Conservation (phyloP, 2,329 filamentous ascomycete species). For the Chlorencoelia australis region DNA sequence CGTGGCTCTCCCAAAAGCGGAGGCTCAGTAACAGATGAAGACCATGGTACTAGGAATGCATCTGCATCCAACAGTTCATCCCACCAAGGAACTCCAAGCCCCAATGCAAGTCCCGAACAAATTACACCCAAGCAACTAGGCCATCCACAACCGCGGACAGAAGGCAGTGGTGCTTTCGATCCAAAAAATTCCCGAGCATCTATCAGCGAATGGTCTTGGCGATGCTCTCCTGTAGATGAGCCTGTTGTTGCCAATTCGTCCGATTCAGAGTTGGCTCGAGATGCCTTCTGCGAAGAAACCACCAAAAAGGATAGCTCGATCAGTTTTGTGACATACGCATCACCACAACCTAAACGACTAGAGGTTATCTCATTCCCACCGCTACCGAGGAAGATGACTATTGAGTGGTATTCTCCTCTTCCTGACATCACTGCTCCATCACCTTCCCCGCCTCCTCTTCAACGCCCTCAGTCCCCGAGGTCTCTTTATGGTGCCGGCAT, state of each 20-base stretch:
- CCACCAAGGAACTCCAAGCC: background rate
- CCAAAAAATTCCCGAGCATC: conserved; percentile 15
- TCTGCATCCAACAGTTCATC: background rate
- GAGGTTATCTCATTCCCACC: conserved; percentile 20
- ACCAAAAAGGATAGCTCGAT: no score
- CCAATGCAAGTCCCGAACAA: background rate
- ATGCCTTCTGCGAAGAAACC: no score
- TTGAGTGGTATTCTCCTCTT: conserved; percentile 21
- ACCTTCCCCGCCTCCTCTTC: background rate
- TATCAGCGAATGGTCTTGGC: conserved; percentile 17
- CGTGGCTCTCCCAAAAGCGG: conserved; percentile 1
- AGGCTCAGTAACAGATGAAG: conserved; percentile 8
- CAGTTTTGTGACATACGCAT: no score
- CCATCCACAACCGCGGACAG: background rate
- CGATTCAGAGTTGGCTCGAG: conserved; percentile 7
- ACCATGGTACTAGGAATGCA: background rate
- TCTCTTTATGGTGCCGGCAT: conserved; percentile 18
- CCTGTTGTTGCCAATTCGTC: conserved; percentile 10
- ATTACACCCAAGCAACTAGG: no score
- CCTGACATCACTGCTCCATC: conserved; percentile 13
- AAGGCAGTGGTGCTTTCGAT: conserved; percentile 14
- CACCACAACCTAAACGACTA: background rate
- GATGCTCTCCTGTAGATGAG: conserved; percentile 6
- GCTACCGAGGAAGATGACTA: conserved; percentile 18
- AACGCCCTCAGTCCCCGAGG: background rate